Evolutionary conservation across 345 rosid genomes (phyloP), one percentile per base, ranked within the genome.

Genomic region (Rhizophora mangle): DNA sequence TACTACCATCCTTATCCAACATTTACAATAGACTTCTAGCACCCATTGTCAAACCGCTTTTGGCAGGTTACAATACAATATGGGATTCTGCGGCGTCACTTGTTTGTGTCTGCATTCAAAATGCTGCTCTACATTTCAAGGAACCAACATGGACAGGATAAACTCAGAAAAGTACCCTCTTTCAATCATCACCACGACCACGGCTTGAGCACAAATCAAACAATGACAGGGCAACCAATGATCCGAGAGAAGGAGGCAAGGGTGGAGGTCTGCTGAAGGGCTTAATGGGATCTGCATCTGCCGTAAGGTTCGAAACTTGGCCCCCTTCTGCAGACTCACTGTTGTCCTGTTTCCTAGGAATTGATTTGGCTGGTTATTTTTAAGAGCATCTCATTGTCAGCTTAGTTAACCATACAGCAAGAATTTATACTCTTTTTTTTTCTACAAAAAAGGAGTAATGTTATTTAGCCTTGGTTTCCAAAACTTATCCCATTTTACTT

Each of bases 211-310:
- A 85, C 18, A 76, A 68, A 22, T 87, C 87, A 10, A 85, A 69
- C 74, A 85, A 70, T 1, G 84, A 85, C 55, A 85, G 80, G 63
- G 85, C 83, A 68, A 89, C 61, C 52, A 88, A 24, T 0, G 92
- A 90, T 58, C 87, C 92, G 0, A 86, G 56, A 54, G 85, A 54
- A 9, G 90, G 88, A 0, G 85, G 78, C 7, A 75, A 69, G 0
- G 81, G 90, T 0, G 84, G 89, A 3, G 89, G 96, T 68, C 76
- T 85, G 72, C 88, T 74, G 68, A 88, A 85, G 67, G 95, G 82
- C 47, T 75, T 84, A 24, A 72, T 66, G 6, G 86, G 91, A 39
- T 85, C 90, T 1, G 71, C 69, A 31, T 76, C 76, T 63, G 78
- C 87, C 59, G 8, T 55, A 8, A 34, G 13, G 27, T 30, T 51